Base-by-base conservation (phyloP, 2,329 filamentous ascomycete genomes). In the Metarhizium anisopliae region DNA sequence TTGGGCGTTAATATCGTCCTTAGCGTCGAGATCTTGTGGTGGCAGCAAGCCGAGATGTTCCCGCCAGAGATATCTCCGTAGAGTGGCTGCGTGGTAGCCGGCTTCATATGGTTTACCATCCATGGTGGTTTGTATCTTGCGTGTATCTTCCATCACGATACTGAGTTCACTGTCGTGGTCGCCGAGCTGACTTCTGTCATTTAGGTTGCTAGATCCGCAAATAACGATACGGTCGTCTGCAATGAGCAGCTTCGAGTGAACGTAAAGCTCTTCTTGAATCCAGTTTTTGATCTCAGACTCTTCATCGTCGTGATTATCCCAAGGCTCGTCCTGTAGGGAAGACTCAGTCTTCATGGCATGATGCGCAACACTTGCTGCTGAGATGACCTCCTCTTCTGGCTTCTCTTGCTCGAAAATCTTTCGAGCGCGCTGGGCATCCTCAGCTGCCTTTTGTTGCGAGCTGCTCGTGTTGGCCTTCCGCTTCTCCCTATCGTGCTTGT, bases 231-330 rank as follows among this genome's bases (percentile, higher is more conserved):
- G 84, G 69, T 97, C 93, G 67, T 97, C 92, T 1, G 87, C 87
- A 62, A 96, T 93, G 61, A 94, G 80, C 40, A 96, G 79, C 74
- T 97, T 99, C 32, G 85, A 88, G 69, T 99, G 94, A 51, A 97
- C 86, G 68, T 99, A 99, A 2, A 97, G 81, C 70, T 99, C 93
- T 68, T 99, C 94, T 67, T 96, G 93, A 57, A 97, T 86, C 77
- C 94, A 95, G 67, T 95, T 90, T 54, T 87, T 81, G 56, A 91
- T 87, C 69, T 97, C 94, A 1, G 82, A 81, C 62, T 93, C 82
- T 0, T 83, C 74, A 3, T 87, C 74, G 0, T 78, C 76, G 16
- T 89, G 45, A 20, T 49, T 87, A 16, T 92, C 86, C 89, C 90
- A 96, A 1, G 74, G 65, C 69, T 95, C 89, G 10, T 89, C 84